A percentile compares a stretch with the other conserved stretches of the same genome.
phyloP scores from a whole-genome alignment of 2,329 filamentous ascomycete genomes.

The Septoria linicola region DNA sequence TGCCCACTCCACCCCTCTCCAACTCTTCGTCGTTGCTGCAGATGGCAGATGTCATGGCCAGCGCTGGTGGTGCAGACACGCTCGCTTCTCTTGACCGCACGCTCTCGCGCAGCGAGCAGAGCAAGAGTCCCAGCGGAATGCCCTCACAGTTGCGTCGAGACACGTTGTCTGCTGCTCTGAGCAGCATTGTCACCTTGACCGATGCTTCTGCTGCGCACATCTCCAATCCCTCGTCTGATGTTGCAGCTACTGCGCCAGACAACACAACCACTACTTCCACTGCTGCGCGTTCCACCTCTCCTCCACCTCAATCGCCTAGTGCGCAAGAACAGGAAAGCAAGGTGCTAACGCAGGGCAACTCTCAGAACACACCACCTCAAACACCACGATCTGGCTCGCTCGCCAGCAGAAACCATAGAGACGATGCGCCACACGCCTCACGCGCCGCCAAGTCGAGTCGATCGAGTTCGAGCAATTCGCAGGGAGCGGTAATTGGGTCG shows the following conservation, averaged over 20 bases:
- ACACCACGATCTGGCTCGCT: conserved; percentile 83
- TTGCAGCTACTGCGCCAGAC: conserved; percentile 54
- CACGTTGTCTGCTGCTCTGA: conserved; percentile 56
- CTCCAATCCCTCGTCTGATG: conserved; percentile 63
- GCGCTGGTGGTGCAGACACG: conserved; percentile 20
- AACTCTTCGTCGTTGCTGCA: conserved; percentile 41
- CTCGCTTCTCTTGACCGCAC: conserved; percentile 26
- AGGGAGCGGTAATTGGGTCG: conserved; percentile 61
- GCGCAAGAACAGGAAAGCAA: conserved; percentile 63
- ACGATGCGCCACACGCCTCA: conserved; percentile 24
- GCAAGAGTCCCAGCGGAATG: conserved; percentile 27
- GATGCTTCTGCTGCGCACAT: conserved; percentile 67
- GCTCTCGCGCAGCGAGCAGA: conserved; percentile 30
- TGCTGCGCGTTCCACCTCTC: conserved; percentile 45
- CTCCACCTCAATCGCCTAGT: conserved; percentile 39
- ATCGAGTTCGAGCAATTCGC: conserved; percentile 36
- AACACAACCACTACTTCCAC: conserved; percentile 48
- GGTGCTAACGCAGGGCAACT: conserved; percentile 78
- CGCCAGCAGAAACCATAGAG: conserved; percentile 48
- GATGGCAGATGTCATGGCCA: conserved; percentile 31
- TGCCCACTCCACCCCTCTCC: conserved; percentile 45
- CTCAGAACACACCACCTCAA: conserved; percentile 88
- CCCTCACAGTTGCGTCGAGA: conserved; percentile 38
- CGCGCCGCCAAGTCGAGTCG: conserved; percentile 43
- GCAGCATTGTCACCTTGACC: conserved; percentile 61